These are phyloP conservation scores for Hirschioporus abietinus DNA, from an alignment of 768 basidiomycete species.

Conservation along the genomic window DNA sequence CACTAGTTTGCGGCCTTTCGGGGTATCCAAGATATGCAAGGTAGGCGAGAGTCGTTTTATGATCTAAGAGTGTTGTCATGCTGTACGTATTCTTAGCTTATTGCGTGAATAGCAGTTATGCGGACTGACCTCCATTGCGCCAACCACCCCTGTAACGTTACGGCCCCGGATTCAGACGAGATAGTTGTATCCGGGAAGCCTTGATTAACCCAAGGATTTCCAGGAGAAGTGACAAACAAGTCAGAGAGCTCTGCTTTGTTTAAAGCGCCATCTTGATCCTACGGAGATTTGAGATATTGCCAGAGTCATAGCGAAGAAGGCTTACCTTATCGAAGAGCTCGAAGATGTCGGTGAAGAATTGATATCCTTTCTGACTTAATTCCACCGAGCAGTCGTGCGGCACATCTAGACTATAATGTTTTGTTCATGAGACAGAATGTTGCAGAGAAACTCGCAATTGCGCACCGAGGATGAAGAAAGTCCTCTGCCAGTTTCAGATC, in stretches of 20 bases:
- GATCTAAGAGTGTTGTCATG: slow-evolving; percentile 96
- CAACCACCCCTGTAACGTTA: slow-evolving; percentile 96
- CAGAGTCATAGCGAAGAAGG: too few species aligned
- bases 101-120: slow-evolving; percentile 6
- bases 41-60: slow-evolving; percentile 87
- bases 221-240: slow-evolving; percentile 90
- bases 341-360: slow-evolving; percentile 96
- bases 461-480: slow-evolving; percentile 86
- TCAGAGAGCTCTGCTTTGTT: slow-evolving; percentile 79
- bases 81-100: slow-evolving; percentile 32
- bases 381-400: slow-evolving; percentile 93
- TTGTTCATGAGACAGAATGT: slow-evolving; percentile 7
- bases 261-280: slow-evolving; percentile 95
- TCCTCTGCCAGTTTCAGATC: slow-evolving; percentile 84
- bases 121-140: slow-evolving; percentile 92
- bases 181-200: slow-evolving; percentile 89
- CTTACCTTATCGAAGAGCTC: slow-evolving; percentile 90
- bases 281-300: slow-evolving; percentile 2
- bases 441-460: slow-evolving; percentile 13
- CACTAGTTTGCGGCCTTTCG: slow-evolving; percentile 69
- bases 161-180: slow-evolving; percentile 79
- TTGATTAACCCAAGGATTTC: slow-evolving; percentile 92
- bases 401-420: slow-evolving; percentile 73
- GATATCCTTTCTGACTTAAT: slow-evolving; percentile 88
- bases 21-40: slow-evolving; percentile 95